Percentiles rank a stretch among this genome's conserved stretches.
Evolutionary conservation across 2,329 filamentous ascomycete species (phyloP).

Genomic region (Botryotinia convoluta): DNA sequence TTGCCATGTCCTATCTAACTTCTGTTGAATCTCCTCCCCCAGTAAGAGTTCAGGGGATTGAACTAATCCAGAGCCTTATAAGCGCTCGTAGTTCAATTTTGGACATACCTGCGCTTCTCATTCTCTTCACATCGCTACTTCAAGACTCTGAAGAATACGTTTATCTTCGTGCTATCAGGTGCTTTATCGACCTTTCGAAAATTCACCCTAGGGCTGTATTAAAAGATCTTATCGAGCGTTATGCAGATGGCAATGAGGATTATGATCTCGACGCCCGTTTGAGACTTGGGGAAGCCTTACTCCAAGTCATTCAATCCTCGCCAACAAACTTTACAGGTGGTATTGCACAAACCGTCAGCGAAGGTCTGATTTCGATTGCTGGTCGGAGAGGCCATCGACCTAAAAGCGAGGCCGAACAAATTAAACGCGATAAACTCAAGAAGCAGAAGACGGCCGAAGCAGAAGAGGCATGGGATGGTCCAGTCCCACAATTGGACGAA

Average conservation of each 20-base stretch:
- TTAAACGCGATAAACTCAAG: conserved; percentile 48
- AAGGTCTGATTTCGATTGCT: conserved; percentile 61
- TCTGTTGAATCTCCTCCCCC: conserved; percentile 61
- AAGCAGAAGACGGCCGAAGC: conserved; percentile 51
- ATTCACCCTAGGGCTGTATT: conserved; percentile 61
- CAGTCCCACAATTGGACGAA: conserved; percentile 49
- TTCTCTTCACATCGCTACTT: conserved; percentile 62
- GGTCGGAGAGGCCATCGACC: conserved; percentile 60
- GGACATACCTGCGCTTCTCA: conserved; percentile 63
- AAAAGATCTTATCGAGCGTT: conserved; percentile 63
- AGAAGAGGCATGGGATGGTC: conserved; percentile 54
- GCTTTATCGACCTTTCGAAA: conserved; percentile 57
- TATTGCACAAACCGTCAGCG: conserved; percentile 50
- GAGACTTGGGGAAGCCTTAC: conserved; percentile 65
- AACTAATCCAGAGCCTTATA: conserved; percentile 58
- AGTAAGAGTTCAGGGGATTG: conserved; percentile 63
- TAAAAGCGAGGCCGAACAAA: conserved; percentile 57
- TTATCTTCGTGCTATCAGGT: conserved; percentile 64
- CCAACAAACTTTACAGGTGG: conserved; percentile 55
- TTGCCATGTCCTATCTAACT: conserved; percentile 64
- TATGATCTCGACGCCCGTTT: conserved; percentile 60
- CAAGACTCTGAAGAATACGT: conserved; percentile 69
- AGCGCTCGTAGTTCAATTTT: conserved; percentile 54
- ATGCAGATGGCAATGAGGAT: conserved; percentile 62
- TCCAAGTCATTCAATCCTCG: conserved; percentile 61